Conservation (phyloP, 2,329 filamentous ascomycete species). For the Ceratocystis cubensis region DNA sequence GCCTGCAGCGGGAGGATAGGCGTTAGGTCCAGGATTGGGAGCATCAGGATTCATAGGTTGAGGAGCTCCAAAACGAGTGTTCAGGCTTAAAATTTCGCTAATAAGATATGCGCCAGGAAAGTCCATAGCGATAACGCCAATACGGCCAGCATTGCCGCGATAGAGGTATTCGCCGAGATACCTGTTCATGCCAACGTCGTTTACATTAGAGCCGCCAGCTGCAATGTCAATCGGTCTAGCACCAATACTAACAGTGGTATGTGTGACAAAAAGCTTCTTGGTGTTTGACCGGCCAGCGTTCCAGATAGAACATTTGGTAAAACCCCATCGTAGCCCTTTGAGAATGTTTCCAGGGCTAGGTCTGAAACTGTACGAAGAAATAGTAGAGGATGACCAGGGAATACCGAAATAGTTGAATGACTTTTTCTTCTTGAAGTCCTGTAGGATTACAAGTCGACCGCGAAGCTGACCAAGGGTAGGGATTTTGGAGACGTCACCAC, state of each 20-base stretch:
- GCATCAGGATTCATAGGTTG: too few relatives aligned
- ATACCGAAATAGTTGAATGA: conserved; percentile 23
- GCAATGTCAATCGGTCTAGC: conserved; percentile 35
- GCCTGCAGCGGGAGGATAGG: too few relatives aligned
- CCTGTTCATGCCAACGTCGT: conserved; percentile 34
- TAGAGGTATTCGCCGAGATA: conserved; percentile 35
- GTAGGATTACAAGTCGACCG: conserved; percentile 36
- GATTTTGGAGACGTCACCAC: conserved; percentile 20
- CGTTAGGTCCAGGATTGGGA: too few relatives aligned
- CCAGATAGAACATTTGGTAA: conserved; percentile 23
- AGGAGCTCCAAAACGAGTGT: conserved; percentile 21
- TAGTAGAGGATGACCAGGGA: conserved; percentile 31
- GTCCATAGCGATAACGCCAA: conserved; percentile 37
- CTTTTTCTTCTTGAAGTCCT: conserved; percentile 28
- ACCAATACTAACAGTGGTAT: neutral
- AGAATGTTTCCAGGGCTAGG: conserved; percentile 33
- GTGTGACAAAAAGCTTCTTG: conserved; percentile 26
- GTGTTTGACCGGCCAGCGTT: conserved; percentile 26
- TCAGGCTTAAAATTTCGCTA: conserved; percentile 33
- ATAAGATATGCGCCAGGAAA: conserved; percentile 36
- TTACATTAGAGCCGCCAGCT: conserved; percentile 28
- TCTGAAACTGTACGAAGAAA: conserved; percentile 34
- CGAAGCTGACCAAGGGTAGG: conserved; percentile 36
- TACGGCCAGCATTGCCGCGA: conserved; percentile 23
- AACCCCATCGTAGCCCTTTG: conserved; percentile 27